phyloP scores from a whole-genome alignment of 192 early-diverging fungal genomes.

The Anaeromyces robustus region DNA sequence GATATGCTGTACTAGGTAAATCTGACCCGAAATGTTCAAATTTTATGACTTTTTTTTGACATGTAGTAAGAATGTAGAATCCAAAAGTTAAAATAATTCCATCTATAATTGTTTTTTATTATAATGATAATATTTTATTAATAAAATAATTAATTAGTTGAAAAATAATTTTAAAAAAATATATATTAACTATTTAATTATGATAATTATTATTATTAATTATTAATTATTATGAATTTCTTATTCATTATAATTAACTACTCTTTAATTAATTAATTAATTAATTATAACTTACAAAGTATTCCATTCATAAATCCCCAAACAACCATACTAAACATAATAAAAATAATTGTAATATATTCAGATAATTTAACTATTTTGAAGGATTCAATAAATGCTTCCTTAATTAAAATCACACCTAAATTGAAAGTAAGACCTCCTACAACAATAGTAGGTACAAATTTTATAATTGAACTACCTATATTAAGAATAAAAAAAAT shows the following conservation, averaged over 20 bases:
- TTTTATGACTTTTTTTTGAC: too few species aligned
- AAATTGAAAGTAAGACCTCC: slow-evolving; percentile 91
- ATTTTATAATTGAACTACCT: slow-evolving; percentile 74
- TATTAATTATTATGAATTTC: too few species aligned
- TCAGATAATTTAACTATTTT: slow-evolving; percentile 72
- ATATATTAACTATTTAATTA: too few species aligned
- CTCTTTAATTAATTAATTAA: too few species aligned
- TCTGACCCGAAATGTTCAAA: too few species aligned
- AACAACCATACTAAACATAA: slow-evolving; percentile 71
- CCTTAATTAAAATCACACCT: slow-evolving; percentile 81
- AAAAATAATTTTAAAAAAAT: too few species aligned
- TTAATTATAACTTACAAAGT: background rate
- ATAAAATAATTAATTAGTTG: too few species aligned
- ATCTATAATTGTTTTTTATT: too few species aligned
- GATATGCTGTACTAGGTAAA: too few species aligned
- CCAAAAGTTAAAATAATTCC: slow-evolving; percentile 84
- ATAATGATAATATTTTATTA: too few species aligned
- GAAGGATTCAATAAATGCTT: slow-evolving; percentile 81
- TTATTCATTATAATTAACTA: too few species aligned
- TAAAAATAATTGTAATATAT: slow-evolving; percentile 74
- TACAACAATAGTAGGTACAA: slow-evolving; percentile 88
- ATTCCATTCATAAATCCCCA: slow-evolving; percentile 87
- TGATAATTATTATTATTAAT: too few species aligned
- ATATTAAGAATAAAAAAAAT: slow-evolving; percentile 60
- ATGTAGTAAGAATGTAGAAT: slow-evolving; percentile 62